Conservation (phyloP, 2,329 filamentous ascomycete genomes). For the Sclerotinia sclerotiorum region DNA sequence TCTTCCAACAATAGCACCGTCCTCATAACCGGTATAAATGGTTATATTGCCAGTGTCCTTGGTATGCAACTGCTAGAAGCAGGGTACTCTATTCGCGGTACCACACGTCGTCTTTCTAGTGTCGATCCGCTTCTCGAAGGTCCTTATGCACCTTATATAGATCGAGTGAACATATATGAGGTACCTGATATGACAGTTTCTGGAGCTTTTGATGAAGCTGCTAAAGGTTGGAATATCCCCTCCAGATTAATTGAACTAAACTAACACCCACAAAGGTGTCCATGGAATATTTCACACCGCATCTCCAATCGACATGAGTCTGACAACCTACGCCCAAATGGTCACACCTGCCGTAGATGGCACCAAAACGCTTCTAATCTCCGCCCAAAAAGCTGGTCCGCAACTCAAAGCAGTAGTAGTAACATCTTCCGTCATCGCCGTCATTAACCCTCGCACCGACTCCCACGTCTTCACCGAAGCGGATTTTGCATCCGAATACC, state of each 20-base stretch:
- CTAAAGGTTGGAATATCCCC: slow-evolving; percentile 28
- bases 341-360: slow-evolving; percentile 36
- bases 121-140: slow-evolving; percentile 34
- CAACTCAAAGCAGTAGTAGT: slow-evolving; percentile 46
- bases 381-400: slow-evolving; percentile 39
- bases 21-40: slow-evolving; percentile 41
- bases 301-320: slow-evolving; percentile 38
- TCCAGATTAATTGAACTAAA: not conserved
- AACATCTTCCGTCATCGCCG: slow-evolving; percentile 41
- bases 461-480: slow-evolving; percentile 35
- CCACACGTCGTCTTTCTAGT: slow-evolving; percentile 35
- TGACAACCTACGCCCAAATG: slow-evolving; percentile 38
- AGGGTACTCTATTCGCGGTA: slow-evolving; percentile 39
- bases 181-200: slow-evolving; percentile 37
- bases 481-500: slow-evolving; percentile 40
- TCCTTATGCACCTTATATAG: slow-evolving; percentile 35
- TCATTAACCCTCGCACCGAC: slow-evolving; percentile 32
- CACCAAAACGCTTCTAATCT: slow-evolving; percentile 36
- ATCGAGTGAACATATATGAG: slow-evolving; percentile 35
- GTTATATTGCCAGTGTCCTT: slow-evolving; percentile 40
- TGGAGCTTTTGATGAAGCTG: slow-evolving; percentile 38
- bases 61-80: slow-evolving; percentile 35
- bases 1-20: slow-evolving; percentile 36
- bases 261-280: slow-evolving; percentile 29
- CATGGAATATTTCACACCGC: slow-evolving; percentile 40